Evolutionary conservation across 1,139 yeast species (phyloP), one percentile per base, ranked within the genome.

Genomic region (Petasospora fabianii): DNA sequence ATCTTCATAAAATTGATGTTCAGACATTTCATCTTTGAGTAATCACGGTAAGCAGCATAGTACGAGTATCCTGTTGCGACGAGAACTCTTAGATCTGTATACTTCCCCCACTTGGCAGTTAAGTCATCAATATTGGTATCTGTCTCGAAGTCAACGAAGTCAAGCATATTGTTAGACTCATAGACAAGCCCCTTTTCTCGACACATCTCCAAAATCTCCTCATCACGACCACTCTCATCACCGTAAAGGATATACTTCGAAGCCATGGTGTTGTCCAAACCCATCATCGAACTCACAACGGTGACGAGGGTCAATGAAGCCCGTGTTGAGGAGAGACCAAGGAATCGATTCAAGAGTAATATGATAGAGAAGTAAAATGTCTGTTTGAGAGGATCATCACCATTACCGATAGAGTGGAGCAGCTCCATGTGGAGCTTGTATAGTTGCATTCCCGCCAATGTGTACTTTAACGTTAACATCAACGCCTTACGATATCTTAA

Each of bases 211-310:
- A 34, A 16, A 14, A 40, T 36, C 20, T 32, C 41, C 2, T 30
- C 28, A 14, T 40, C 41, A 9, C 27, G 27, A 3, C 33, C 35
- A n/a, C 19, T 15, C 2, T 30, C n/a, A 16, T 15, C 15, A 11
- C 32, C 32, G 22, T 40, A 40, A 3, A 40, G 30, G 17, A 40
- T 36, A 18, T 36, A 40, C 17, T 34, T 33, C 8, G 41, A 27
- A 19, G 34, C 33, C 4, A 22, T 24, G 12, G 33, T 15, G n/a
- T 27, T 27, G 17, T 36, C 39, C 11, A 31, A 14, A 3, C 21
- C 20, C 24, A 40, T 10, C 27, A 30, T 24, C 8, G 19, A 24
- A 9, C 38, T 34, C 7, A 36, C 21, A 4, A 32, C 24, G 1
- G 34, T 18, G 32, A 35, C 27, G 11, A 29, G 26, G 6, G 34